Evolutionary conservation across 495 filamentous ascomycete species (phyloP).

Genomic region (Hyaloscypha finlandica): DNA sequence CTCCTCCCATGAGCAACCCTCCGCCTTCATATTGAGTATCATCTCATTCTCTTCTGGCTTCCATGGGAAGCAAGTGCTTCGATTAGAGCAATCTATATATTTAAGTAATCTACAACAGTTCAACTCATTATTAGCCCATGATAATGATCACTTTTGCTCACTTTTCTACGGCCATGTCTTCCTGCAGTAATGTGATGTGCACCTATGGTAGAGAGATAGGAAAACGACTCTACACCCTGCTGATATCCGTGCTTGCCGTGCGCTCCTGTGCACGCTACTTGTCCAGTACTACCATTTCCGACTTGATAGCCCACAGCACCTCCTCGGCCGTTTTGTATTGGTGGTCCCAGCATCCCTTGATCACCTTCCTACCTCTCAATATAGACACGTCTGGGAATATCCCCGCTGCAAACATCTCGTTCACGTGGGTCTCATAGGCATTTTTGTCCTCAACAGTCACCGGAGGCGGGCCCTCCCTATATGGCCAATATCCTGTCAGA

Average conservation of each 20-base stretch:
- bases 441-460: constrained; percentile 9
- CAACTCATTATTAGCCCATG: constrained; percentile 21
- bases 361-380: constrained; percentile 14
- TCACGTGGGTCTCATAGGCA: constrained; percentile 13
- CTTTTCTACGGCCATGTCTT: constrained; percentile 23
- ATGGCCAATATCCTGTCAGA: constrained; percentile 38
- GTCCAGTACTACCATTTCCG: constrained; percentile 15
- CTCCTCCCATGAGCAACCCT: too few species aligned
- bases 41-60: too few species aligned
- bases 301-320: constrained; percentile 13
- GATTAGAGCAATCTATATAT: constrained; percentile 3
- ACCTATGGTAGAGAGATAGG: too few species aligned
- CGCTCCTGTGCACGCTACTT: too few species aligned
- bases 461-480: constrained; percentile 8
- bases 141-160: constrained; percentile 20
- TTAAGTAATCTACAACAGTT: constrained; percentile 15
- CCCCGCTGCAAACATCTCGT: constrained; percentile 4
- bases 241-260: too few species aligned
- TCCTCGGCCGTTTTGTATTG: constrained; percentile 20
- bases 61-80: constrained; percentile 11
- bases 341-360: constrained; percentile 17
- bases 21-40: too few species aligned
- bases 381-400: constrained; percentile 10
- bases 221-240: too few species aligned
- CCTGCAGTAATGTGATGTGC: constrained; percentile 22